Percentiles rank a stretch among this genome's conserved stretches.
Conservation (phyloP, 2,329 filamentous ascomycete genomes). For the Alternaria alternata region DNA sequence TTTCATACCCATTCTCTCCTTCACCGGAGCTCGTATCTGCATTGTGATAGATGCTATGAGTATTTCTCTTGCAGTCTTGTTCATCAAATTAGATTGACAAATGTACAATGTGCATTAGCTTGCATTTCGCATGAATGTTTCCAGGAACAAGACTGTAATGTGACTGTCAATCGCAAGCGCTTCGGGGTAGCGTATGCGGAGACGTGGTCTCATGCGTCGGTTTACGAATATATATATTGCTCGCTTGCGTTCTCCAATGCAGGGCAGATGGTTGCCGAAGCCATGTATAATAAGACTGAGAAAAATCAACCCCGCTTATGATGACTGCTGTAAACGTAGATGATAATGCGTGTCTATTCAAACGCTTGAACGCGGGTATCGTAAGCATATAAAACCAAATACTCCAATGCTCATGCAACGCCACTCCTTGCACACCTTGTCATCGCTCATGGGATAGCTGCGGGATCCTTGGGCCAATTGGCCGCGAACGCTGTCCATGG, state of each 20-base stretch:
- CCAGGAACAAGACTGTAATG: neutral
- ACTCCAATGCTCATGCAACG: slow-evolving; percentile 27
- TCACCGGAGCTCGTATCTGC: neutral
- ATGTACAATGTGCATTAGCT: neutral
- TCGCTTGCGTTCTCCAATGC: neutral
- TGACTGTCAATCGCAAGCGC: neutral
- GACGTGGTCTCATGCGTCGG: neutral
- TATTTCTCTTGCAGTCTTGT: neutral
- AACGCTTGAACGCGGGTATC: slow-evolving; percentile 27
- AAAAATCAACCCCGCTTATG: neutral
- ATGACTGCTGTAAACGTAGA: neutral
- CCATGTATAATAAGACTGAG: neutral
- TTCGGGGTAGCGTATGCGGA: neutral
- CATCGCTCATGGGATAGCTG: slow-evolving; percentile 35
- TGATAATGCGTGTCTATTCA: slow-evolving; percentile 11
- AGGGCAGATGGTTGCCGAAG: neutral
- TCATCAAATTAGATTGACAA: neutral
- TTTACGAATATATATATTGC: neutral
- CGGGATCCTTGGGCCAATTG: slow-evolving; percentile 45
- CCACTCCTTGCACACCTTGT: slow-evolving; percentile 8
- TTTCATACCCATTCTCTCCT: neutral
- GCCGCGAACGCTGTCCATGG: slow-evolving; percentile 47
- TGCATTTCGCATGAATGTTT: neutral
- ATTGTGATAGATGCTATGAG: neutral
- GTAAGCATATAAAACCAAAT: slow-evolving; percentile 17